phyloP scores from a whole-genome alignment of 306 rosid genomes.

The Dalbergia oliveri region DNA sequence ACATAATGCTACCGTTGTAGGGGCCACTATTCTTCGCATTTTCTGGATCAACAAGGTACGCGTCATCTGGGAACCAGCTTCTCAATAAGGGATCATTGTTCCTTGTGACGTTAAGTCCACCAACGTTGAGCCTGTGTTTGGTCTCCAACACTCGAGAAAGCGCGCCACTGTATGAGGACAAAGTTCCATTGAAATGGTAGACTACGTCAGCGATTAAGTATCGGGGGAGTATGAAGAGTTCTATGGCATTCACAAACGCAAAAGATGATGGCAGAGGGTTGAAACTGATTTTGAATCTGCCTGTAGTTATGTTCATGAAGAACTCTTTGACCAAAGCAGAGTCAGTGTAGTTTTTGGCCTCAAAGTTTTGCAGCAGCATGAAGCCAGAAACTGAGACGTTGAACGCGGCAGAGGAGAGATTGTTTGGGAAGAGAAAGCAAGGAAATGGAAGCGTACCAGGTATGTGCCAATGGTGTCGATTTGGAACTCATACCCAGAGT shows the following conservation, averaged over 20 bases:
- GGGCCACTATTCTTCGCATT: not conserved
- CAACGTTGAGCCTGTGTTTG: slow-evolving; percentile 52
- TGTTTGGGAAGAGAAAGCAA: slow-evolving; percentile 42
- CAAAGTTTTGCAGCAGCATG: slow-evolving; percentile 35
- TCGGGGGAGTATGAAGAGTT: slow-evolving; percentile 51
- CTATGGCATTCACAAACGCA: slow-evolving; percentile 66
- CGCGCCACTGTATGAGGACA: not conserved
- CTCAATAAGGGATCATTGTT: slow-evolving; percentile 27
- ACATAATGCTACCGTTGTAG: accelerated
- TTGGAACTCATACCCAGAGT: slow-evolving; percentile 15
- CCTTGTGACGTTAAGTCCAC: not conserved
- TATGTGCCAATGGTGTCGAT: slow-evolving; percentile 22
- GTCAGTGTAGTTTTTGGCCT: not conserved
- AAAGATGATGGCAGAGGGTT: slow-evolving; percentile 32
- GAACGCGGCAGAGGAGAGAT: slow-evolving; percentile 54
- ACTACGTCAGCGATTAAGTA: accelerated
- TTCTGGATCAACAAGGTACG: not conserved
- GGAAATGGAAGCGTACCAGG: slow-evolving; percentile 65
- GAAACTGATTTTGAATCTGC: slow-evolving; percentile 38
- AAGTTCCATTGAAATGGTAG: not conserved
- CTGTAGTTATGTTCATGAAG: slow-evolving; percentile 15
- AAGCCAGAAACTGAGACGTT: slow-evolving; percentile 48
- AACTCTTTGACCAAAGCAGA: slow-evolving; percentile 43
- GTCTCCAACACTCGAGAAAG: slow-evolving; percentile 44
- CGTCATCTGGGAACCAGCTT: slow-evolving; percentile 51